Base-by-base conservation (phyloP, 345 rosid genomes). In the Bretschneidera sinensis region DNA sequence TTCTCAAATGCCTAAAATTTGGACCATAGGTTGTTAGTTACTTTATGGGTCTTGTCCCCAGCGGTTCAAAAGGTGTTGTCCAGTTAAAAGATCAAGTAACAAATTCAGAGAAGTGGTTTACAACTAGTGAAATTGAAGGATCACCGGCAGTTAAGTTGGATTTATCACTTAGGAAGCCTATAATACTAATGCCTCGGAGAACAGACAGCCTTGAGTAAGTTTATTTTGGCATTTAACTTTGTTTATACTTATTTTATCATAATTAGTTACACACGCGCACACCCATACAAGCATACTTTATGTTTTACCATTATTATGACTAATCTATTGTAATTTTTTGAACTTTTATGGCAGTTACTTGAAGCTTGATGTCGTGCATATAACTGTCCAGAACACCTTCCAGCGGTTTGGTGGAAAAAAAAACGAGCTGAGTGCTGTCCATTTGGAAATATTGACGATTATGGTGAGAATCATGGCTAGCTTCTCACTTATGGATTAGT, bases 311-410 rank as follows among this genome's bases (percentile, higher is more conserved):
- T 49, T 20, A 59, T 39, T 57, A 28, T 57, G 54, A 47, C 52
- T 19, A 55, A 52, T 55, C 35, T 48, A 62, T 16, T 60, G 48
- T 61, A 59, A 34, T 51, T 43, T 21, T 69, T 67, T 70, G 62
- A 50, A 54, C 49, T 57, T 61, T 65, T 55, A 57, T 71, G 64
- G 55, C 87, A 92, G 99, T 80, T 94, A 81, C 73, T 65, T 94
- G 88, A 87, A 90, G 81, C 96, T 94, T 54, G 99, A 94, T 78
- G 88, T 94, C 51, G 96, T 90, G 57, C 96, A 88, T 76, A 88
- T 94, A 69, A 88, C 99, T 17, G 83, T 94, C 49, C 73, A 61
- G 64, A 94, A 90, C 71, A 84, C 83, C 65, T 94, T 90, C 64
- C 85, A 86, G 63, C 90, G 99, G 99, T 76, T 84, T 61, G 68